phyloP scores from a whole-genome alignment of 2,329 filamentous ascomycete species.

The Geosmithia morbida region DNA sequence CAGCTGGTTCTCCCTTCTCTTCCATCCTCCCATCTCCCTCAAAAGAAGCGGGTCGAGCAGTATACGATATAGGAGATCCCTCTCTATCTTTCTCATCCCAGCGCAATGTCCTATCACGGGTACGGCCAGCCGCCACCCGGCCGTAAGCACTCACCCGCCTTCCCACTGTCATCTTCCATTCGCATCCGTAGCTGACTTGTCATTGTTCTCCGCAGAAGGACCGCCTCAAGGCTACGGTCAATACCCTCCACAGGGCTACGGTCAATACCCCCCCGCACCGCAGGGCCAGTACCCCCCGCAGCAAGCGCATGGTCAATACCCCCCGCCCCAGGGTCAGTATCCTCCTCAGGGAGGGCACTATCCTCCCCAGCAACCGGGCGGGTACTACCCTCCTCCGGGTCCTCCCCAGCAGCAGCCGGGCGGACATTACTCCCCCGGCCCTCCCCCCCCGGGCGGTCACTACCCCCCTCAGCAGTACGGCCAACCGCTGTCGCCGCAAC shows the following conservation, averaged over 20 bases:
- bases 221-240: constrained; percentile 24
- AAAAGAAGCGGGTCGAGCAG: neutral
- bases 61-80: neutral
- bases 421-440: neutral
- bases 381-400: constrained; percentile 8
- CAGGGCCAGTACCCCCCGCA: constrained; percentile 14
- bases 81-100: neutral
- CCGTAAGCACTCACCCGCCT: constrained; percentile 14
- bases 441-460: constrained; percentile 5
- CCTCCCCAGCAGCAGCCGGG: constrained; percentile 8
- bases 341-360: constrained; percentile 15
- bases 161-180: neutral
- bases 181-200: neutral
- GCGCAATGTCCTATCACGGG: constrained; percentile 20
- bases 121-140: constrained; percentile 16
- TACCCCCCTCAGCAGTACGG: constrained; percentile 4
- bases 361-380: constrained; percentile 7
- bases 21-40: neutral
- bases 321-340: constrained; percentile 16
- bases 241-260: constrained; percentile 23
- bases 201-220: constrained; percentile 2
- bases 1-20: neutral
- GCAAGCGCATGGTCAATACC: constrained; percentile 16
- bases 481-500: no score
- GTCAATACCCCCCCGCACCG: constrained; percentile 19